Conservation (phyloP, 73 alveolate genomes). For the Durusdinium trenchii region DNA sequence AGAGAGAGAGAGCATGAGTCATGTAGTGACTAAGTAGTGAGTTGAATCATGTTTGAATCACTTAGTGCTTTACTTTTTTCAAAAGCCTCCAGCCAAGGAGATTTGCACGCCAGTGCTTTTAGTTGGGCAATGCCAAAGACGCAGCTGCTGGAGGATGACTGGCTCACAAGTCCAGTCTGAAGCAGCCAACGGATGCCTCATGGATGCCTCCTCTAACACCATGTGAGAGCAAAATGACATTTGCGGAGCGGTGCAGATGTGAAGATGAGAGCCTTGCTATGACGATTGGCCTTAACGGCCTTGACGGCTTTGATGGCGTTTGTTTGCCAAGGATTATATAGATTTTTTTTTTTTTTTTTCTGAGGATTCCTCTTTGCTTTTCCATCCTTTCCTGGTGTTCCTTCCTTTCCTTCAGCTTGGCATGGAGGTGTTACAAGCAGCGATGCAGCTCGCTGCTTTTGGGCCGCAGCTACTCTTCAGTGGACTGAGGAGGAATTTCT, state of each 20-base stretch:
- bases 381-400: neutral
- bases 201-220: no score
- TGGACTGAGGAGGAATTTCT: conserved; percentile 55
- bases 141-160: conserved; percentile 47
- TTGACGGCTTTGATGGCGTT: neutral
- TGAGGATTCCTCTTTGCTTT: neutral
- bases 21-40: no score
- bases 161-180: conserved; percentile 37
- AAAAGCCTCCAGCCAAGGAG: neutral
- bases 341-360: neutral
- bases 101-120: conserved; percentile 34
- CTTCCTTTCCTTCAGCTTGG: neutral
- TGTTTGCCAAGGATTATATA: neutral
- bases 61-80: neutral
- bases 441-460: conserved; percentile 81
- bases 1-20: no score
- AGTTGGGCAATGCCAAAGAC: conserved; percentile 52
- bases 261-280: neutral
- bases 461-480: conserved; percentile 83
- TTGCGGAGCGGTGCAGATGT: neutral
- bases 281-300: neutral
- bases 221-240: neutral
- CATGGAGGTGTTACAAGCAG: conserved; percentile 55
- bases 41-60: neutral
- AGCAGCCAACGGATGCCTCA: no score